Percentiles rank a stretch among this genome's conserved stretches.
These are phyloP conservation scores for Astrothelium macrocarpum DNA, from an alignment of 495 filamentous ascomycete species.

Conservation along the genomic window DNA sequence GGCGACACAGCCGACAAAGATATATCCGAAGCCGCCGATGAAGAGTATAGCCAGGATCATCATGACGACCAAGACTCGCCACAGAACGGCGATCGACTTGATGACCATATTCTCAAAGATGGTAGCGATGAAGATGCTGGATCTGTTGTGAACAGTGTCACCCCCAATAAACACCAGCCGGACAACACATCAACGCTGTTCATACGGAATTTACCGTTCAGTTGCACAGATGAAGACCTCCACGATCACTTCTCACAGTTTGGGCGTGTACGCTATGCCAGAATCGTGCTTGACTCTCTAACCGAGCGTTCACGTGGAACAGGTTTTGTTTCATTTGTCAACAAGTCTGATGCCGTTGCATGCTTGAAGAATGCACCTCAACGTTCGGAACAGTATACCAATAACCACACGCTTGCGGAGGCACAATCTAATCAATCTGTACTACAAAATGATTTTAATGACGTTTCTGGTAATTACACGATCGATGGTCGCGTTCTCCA, in stretches of 20 bases:
- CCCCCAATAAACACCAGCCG: conserved; percentile 14
- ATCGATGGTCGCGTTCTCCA: conserved; percentile 81
- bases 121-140: conserved; percentile 32
- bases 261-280: conserved; percentile 73
- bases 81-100: conserved; percentile 26
- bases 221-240: conserved; percentile 65
- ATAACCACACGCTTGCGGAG: conserved; percentile 1
- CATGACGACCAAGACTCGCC: conserved; percentile 45
- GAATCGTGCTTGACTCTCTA: conserved; percentile 74
- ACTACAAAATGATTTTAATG: conserved; percentile 68
- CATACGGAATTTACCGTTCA: conserved; percentile 89
- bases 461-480: conserved; percentile 73
- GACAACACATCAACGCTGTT: conserved; percentile 71
- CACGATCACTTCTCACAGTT: conserved; percentile 78
- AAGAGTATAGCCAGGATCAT: conserved; percentile 97
- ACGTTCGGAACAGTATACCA: conserved; percentile 22
- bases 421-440: conserved; percentile 43
- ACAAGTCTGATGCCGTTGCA: conserved; percentile 54
- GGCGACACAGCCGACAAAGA: conserved; percentile 39
- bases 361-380: conserved; percentile 67
- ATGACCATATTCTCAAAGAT: conserved; percentile 24
- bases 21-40: conserved; percentile 48
- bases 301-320: conserved; percentile 84
- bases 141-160: conserved; percentile 21
- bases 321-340: conserved; percentile 89